A percentile compares a stretch with the other conserved stretches of the same genome.
phyloP scores from a whole-genome alignment of 495 filamentous ascomycete species.

The Neurospora sp. region DNA sequence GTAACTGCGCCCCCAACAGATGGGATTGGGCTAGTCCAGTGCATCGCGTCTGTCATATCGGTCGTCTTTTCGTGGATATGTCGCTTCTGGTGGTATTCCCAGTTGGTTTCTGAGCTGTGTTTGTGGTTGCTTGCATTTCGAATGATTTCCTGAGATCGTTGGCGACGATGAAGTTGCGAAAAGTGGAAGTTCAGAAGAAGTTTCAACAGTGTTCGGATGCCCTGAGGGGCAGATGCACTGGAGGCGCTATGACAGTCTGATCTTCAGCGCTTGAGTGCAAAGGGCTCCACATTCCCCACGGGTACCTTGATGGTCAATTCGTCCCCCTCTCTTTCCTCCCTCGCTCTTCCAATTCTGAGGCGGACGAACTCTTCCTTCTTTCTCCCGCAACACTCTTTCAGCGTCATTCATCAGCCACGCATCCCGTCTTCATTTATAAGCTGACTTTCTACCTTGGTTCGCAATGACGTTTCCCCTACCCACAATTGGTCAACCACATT shows the following conservation, averaged over 20 bases:
- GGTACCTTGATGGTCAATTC: neutral
- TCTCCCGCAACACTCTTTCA: neutral
- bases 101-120: neutral
- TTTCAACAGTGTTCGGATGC: neutral
- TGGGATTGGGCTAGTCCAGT: neutral
- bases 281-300: neutral
- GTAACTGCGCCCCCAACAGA: neutral
- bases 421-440: neutral
- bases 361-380: neutral
- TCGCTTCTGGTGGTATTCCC: neutral
- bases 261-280: neutral
- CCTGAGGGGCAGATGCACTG: neutral
- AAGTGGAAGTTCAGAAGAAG: neutral
- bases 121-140: neutral
- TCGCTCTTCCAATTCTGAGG: neutral
- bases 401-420: neutral
- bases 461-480: neutral
- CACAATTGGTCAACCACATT: neutral
- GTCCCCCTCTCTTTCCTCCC: neutral
- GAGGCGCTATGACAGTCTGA: neutral
- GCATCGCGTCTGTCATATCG: neutral
- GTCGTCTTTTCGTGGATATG: fast-evolving
- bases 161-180: neutral
- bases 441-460: neutral
- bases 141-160: too few species aligned